Conservation (phyloP, 352 stramenopile genomes). For the Pythium sp. region DNA sequence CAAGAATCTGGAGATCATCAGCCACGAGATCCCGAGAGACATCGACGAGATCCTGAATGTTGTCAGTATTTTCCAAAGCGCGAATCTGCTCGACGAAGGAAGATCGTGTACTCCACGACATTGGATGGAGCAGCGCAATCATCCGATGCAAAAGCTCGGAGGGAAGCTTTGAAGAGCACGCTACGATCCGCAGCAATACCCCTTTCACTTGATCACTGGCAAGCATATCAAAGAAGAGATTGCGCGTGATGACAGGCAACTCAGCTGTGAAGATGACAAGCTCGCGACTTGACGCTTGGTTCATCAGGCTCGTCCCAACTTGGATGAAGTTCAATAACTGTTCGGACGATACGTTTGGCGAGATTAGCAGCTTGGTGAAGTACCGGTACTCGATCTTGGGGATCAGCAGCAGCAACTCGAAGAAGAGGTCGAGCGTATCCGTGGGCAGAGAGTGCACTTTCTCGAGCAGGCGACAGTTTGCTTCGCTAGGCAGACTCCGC, state of each 20-base stretch:
- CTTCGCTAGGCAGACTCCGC: constrained; percentile 42
- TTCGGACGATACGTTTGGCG: constrained; percentile 32
- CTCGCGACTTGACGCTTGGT: constrained; percentile 63
- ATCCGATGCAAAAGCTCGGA: constrained; percentile 40
- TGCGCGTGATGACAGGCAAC: constrained; percentile 33
- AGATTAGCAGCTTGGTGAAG: constrained; percentile 52
- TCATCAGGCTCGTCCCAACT: constrained; percentile 64
- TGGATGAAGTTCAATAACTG: constrained; percentile 46
- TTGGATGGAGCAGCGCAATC: constrained; percentile 41
- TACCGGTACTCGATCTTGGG: constrained; percentile 60
- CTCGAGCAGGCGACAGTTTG: constrained; percentile 43
- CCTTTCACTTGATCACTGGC: constrained; percentile 39
- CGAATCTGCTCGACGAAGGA: constrained; percentile 62
- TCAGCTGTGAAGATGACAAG: constrained; percentile 58
- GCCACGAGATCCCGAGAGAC: constrained; percentile 36
- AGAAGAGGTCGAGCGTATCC: constrained; percentile 58
- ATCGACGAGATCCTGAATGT: constrained; percentile 35
- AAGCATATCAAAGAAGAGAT: constrained; percentile 55
- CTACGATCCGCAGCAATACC: constrained; percentile 57
- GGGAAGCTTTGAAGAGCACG: constrained; percentile 38
- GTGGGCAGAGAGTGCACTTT: constrained; percentile 37
- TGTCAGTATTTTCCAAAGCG: constrained; percentile 31
- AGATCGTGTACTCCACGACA: constrained; percentile 54
- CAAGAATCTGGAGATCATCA: constrained; percentile 32
- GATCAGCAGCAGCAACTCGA: constrained; percentile 59